phyloP scores from a whole-genome alignment of 768 basidiomycete genomes.

The Trametes elegans region DNA sequence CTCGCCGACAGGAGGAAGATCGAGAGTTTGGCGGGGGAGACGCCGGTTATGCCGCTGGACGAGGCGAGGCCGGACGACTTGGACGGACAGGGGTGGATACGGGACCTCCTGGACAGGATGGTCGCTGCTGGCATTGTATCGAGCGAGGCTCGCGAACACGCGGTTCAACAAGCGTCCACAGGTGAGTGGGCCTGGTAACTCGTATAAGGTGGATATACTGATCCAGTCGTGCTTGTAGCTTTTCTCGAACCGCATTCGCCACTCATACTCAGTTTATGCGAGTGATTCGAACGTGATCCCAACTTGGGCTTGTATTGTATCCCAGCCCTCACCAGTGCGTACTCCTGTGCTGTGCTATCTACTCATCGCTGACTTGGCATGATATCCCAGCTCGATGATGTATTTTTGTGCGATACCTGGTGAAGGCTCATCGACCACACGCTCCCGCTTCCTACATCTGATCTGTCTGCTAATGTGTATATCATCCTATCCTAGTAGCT shows the following conservation, averaged over 20 bases:
- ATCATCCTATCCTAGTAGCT: too few relatives aligned
- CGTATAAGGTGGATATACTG: too few relatives aligned
- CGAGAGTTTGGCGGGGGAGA: constrained; percentile 8
- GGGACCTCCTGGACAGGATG: constrained; percentile 6
- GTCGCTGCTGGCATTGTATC: constrained; percentile 6
- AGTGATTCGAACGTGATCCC: not conserved
- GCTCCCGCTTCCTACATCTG: too few relatives aligned
- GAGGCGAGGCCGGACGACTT: not conserved
- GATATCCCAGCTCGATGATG: too few relatives aligned
- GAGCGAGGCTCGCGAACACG: not conserved
- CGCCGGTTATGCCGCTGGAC: not conserved
- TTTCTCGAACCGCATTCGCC: constrained; percentile 2
- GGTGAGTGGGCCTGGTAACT: not conserved
- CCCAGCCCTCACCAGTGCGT: not conserved
- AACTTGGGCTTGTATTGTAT: not conserved
- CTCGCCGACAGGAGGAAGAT: constrained; percentile 4
- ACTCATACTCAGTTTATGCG: not conserved
- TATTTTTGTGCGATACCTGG: too few relatives aligned
- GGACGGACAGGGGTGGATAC: constrained; percentile 9
- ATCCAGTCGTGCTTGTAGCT: not conserved
- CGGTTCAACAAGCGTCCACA: not conserved
- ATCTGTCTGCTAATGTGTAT: too few relatives aligned
- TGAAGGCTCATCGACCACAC: too few relatives aligned
- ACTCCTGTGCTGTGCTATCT: too few relatives aligned
- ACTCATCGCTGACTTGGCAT: too few relatives aligned